phyloP scores from a whole-genome alignment of 1,284 basidiomycete species.

The Cutaneotrichosporon sp. region DNA sequence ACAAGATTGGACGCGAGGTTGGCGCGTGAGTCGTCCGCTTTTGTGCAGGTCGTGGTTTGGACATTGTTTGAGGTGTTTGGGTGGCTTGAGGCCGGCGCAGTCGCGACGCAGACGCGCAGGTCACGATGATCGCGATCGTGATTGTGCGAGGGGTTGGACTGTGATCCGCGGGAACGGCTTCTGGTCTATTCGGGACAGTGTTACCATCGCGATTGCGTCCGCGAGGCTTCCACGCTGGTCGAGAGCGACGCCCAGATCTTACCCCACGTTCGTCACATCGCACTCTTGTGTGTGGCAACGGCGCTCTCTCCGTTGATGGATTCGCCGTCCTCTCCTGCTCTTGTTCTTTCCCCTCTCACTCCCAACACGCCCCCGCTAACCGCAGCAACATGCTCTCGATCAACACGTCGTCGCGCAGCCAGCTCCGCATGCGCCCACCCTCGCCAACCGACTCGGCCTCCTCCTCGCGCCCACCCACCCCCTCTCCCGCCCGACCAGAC shows the following conservation, averaged over 20 bases:
- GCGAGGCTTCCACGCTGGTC: not conserved
- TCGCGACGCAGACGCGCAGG: no score
- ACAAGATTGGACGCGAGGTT: conserved; percentile 25
- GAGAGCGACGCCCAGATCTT: not conserved
- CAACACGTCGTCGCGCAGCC: conserved; percentile 19
- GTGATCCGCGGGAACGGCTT: no score
- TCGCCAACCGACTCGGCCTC: conserved; percentile 16
- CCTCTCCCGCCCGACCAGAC: conserved; percentile 2
- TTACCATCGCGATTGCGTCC: no score
- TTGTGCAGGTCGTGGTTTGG: not conserved
- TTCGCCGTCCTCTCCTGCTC: not conserved
- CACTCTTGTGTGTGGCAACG: no score
- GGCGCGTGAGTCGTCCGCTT: conserved; percentile 20
- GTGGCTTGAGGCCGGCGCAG: no score
- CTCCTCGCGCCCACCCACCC: conserved; percentile 14
- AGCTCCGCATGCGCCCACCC: conserved; percentile 15
- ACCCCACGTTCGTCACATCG: no score
- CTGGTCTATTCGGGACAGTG: no score
- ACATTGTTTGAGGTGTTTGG: not conserved
- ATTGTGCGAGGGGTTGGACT: not conserved
- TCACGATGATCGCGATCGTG: not conserved
- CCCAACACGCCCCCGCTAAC: not conserved
- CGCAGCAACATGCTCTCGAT: conserved; percentile 28
- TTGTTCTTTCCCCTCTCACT: no score
- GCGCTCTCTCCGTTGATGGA: no score